Conservation (phyloP, 1,284 basidiomycete genomes). For the Cryptococcus sp. region DNA sequence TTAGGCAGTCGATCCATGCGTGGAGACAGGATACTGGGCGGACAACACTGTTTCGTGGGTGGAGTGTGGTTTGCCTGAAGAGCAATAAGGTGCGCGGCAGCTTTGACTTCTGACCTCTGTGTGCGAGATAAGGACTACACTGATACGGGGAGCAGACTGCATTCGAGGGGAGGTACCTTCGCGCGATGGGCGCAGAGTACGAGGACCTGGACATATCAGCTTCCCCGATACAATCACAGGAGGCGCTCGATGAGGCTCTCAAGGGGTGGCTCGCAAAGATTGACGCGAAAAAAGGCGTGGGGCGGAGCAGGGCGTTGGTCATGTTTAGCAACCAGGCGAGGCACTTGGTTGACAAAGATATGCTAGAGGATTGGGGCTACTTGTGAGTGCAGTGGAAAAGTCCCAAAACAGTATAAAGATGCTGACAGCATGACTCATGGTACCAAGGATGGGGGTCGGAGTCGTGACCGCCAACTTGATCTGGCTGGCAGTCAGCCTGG, state of each 20-base stretch:
- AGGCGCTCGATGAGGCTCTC: slow-evolving; percentile 27
- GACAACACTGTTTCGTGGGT: slow-evolving; percentile 27
- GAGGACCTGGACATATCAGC: slow-evolving; percentile 33
- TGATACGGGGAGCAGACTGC: background rate
- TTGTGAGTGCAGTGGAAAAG: too few species aligned
- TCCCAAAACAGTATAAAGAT: too few species aligned
- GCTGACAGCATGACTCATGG: too few species aligned
- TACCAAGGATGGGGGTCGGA: too few species aligned
- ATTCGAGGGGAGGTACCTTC: slow-evolving; percentile 29
- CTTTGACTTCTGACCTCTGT: background rate
- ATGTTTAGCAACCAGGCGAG: slow-evolving; percentile 26
- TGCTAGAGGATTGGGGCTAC: background rate
- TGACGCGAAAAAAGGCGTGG: slow-evolving; percentile 3
- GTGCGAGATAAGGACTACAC: background rate
- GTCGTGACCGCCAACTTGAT: too few species aligned
- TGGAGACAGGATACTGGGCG: slow-evolving; percentile 8
- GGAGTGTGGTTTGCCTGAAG: slow-evolving; percentile 32
- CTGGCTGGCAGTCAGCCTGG: too few species aligned
- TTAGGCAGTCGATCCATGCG: slow-evolving; percentile 30
- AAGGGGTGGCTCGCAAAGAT: slow-evolving; percentile 16
- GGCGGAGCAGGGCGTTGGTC: slow-evolving; percentile 17
- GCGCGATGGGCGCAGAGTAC: slow-evolving; percentile 37
- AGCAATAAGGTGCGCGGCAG: slow-evolving; percentile 14
- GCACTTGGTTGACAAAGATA: slow-evolving; percentile 13
- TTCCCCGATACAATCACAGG: slow-evolving; percentile 8